A percentile compares a stretch with the other conserved stretches of the same genome.
Evolutionary conservation across 139 green algal genomes (phyloP).

Genomic region (Picochlorum sp.): DNA sequence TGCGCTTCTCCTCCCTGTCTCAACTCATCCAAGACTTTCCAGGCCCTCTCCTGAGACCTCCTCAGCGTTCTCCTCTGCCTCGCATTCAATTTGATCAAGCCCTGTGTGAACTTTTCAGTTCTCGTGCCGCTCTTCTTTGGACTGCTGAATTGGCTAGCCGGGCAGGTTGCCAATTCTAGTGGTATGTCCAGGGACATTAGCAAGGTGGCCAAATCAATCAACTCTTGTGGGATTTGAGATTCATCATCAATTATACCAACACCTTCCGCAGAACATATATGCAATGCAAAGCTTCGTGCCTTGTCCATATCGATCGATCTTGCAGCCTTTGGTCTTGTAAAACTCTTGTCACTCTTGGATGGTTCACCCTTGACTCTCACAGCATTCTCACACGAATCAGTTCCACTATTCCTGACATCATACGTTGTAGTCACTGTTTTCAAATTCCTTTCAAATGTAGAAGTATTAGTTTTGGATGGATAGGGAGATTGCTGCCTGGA

Average conservation of each 20-base stretch:
- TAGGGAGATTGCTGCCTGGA: too few relatives aligned
- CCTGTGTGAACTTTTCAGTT: not conserved
- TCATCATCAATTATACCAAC: not conserved
- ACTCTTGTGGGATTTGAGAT: not conserved
- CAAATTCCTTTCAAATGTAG: too few relatives aligned
- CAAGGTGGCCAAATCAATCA: not conserved
- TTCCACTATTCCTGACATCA: too few relatives aligned
- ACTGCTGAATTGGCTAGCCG: not conserved
- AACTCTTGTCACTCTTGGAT: slow-evolving; percentile 3
- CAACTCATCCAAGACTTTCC: slow-evolving; percentile 23
- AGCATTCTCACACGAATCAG: too few relatives aligned
- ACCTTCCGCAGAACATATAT: not conserved
- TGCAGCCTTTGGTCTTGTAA: not conserved
- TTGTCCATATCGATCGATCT: not conserved
- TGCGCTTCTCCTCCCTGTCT: not conserved
- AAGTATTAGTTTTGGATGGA: too few relatives aligned
- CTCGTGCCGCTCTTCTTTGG: not conserved
- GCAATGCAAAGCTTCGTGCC: not conserved
- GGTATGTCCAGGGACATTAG: not conserved
- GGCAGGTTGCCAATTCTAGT: not conserved
- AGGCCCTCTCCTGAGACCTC: slow-evolving; percentile 29
- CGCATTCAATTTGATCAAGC: slow-evolving; percentile 19
- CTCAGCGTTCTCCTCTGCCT: slow-evolving; percentile 35
- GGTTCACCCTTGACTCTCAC: not conserved
- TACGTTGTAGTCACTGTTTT: too few relatives aligned